Evolutionary conservation across 176 grass and related monocot genomes (phyloP), one percentile per base, ranked within the genome.

Genomic region (Paspalum vaginatum): DNA sequence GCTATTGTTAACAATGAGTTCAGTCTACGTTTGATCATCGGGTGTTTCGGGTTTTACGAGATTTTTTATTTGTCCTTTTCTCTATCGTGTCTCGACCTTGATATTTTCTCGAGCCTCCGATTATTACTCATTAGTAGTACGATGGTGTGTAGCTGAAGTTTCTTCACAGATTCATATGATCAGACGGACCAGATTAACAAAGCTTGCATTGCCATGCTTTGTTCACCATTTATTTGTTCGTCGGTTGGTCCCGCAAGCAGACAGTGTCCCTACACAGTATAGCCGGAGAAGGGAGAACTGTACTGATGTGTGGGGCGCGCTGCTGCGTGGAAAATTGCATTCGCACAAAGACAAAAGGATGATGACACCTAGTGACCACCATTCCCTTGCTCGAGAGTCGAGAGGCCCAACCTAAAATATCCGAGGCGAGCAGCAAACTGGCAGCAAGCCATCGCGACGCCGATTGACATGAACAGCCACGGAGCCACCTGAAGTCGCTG

Each of bases 341-440:
- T 7, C 20, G 61, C 43, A 17, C 65, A 25, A 62, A 54, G 84
- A 67, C 42, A 67, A 49, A 46, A 18, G 0, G 17, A 32, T 13
- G 68, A 27, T 27, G 61, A 49, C 58, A 18, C 47, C 11, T 39
- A 55, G 13, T 70, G 72, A 70, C 24, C 70, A 70, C 24, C 70
- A 61, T 69, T 69, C 62, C 78, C 0, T 41, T 41, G 46, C 26
- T 72, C 70, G 3, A 68, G 26, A 43, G 61, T 72, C 70, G 3
- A 68, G 26, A 43, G 61, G 70, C 3, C n/a, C 9, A 8, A 53
- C 10, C 39, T 6, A 46, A 83, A 87, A 83, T 72, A 82, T 87
- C 78, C 13, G 43, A 5, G 21, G 12, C 5, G 5, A 47, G 22
- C 10, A 54, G 41, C 55, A 14, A 54, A 55, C 54, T 61, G 56